Evolutionary conservation across 2,329 filamentous ascomycete genomes (phyloP), one percentile per base, ranked within the genome.

Genomic region (Ramularia collo-cygni): DNA sequence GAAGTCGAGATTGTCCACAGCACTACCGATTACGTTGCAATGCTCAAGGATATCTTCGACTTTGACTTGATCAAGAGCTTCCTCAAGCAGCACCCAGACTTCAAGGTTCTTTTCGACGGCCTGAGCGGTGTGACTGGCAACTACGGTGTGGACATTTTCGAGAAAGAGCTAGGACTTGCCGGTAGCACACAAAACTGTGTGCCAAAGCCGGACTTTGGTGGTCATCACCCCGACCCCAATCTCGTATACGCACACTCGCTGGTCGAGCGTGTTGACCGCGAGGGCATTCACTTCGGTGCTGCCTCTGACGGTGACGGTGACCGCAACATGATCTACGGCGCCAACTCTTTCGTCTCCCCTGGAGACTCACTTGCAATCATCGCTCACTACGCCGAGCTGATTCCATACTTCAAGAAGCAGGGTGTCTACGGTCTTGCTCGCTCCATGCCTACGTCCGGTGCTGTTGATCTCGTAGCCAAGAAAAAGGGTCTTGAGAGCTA

Each of bases 281-380:
- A 86, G 57, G 77, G 80, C 44, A 88, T 98, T 51, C 92, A 93
- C 61, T 98, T 98, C 57, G 92, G 92, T 60, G 92, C 92, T 43
- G 92, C 92, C 34, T 94, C 86, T 50, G 92, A 98, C 55, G 92
- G 92, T 55, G 92, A 98, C 58, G 92, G 92, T 58, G 92, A 98
- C 73, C 85, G 92, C 56, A 98, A 98, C 79, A 98, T 98, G 92
- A 98, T 98, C 62, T 98, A 98, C 69, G 92, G 92, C 48, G 89
- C 90, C 52, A 90, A 93, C 59, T 81, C 84, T 31, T 98, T 98
- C 61, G 92, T 98, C 47, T 96, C 90, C 6, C 92, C 92, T 6
- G 92, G 92, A 61, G 92, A 98, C 73, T 95, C 87, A 59, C 74
- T 98, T 58, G 92, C 92, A 60, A 98, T 98, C 64, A 98, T 98